Evolutionary conservation across 2,329 filamentous ascomycete species (phyloP).

Genomic region (Cadophora gregata): DNA sequence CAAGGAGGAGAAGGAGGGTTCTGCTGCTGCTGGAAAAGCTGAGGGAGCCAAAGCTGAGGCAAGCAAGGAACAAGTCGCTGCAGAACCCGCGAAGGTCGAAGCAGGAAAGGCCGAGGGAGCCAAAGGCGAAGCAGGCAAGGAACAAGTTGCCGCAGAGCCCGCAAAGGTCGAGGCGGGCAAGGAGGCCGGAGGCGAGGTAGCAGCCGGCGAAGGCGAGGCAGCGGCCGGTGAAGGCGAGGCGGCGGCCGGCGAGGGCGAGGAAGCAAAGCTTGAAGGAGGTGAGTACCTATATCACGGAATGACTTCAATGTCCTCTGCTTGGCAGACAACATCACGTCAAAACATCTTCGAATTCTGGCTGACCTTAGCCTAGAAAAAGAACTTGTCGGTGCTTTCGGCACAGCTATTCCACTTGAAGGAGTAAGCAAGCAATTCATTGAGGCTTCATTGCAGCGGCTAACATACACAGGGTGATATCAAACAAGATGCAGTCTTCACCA

Average conservation of each 20-base stretch:
- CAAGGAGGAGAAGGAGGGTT: background rate
- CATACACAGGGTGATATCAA: conserved; percentile 14
- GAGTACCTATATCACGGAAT: background rate
- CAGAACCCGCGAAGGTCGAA: conserved; percentile 6
- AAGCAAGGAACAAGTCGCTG: conserved; percentile 1
- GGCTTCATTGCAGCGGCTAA: background rate
- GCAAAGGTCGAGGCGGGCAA: background rate
- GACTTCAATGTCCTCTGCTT: background rate
- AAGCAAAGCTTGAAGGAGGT: conserved; percentile 7
- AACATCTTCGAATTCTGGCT: background rate
- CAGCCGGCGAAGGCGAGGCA: background rate
- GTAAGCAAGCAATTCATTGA: background rate
- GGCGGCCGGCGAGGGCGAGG: conserved; percentile 3
- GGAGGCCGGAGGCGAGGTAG: background rate
- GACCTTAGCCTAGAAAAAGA: background rate
- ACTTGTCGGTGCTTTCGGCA: conserved; percentile 8
- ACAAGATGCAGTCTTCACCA: conserved; percentile 8
- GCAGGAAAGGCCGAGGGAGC: background rate
- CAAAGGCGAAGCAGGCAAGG: background rate
- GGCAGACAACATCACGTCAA: background rate
- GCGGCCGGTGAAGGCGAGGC: conserved; percentile 9
- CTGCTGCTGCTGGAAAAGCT: background rate
- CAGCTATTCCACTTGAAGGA: conserved; percentile 3
- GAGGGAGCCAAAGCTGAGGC: background rate
- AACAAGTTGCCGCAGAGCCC: background rate